Evolutionary conservation across 106 monocot species (phyloP), one percentile per base, ranked within the genome.

Genomic region (Dendrobium catenatum): DNA sequence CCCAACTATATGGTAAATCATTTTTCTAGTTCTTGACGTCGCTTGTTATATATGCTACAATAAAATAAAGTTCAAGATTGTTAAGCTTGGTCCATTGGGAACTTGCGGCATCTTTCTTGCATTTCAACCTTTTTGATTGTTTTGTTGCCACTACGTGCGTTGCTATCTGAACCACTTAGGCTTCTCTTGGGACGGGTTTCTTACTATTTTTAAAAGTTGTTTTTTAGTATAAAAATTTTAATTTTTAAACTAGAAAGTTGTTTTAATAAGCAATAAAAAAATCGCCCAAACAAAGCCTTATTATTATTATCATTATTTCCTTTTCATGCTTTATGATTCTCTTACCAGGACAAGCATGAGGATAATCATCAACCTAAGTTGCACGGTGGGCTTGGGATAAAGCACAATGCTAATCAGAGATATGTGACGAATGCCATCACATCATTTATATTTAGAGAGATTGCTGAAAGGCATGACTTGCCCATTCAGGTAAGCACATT

Each of bases 351-450:
- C 79, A 99, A 93, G 78, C 98, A 99, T 68, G 98, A 99, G 94
- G 98, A 95, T 42, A 93, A 91, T 77, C 98, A 99, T 88, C 98
- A 99, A 84, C 95, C 95, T 29, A 95, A 91, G 82, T 31, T 99
- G 79, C 98, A 99, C 79, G 85, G 92, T 77, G 98, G 98, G 27
- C 95, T 99, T 77, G 98, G 95, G 44, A 99, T 99, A 42, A 99
- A 99, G 72, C 89, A 95, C 80, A 99, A 95, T 78, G 98, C 98
- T 26, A 99, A 95, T 85, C 98, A 99, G 76, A 86, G 98, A 33
- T 99, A 99, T 85, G 98, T 95, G 31, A 99, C 98, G 79, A 99
- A 95, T 93, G 89, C 93, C 42, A 73, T 95, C 44, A 95, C 98
- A 55, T 80, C 93, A 79, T 87, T 93, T 73, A 91, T 99, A 80